These are phyloP conservation scores for Calocybe gambosa DNA, from an alignment of 1,284 basidiomycete genomes.

Conservation along the genomic window DNA sequence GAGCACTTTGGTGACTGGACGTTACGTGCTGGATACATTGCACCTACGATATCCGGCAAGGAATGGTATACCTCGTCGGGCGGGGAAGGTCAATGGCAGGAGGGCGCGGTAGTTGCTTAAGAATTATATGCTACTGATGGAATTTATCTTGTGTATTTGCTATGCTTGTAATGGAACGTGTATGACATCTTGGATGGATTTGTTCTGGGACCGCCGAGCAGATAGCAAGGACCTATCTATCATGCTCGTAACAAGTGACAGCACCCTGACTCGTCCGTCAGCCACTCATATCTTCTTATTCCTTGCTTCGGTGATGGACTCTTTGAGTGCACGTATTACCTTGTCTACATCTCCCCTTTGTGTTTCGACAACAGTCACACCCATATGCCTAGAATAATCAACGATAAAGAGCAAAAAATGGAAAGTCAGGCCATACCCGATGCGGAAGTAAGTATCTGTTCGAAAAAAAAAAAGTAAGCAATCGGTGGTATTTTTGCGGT, in stretches of 20 bases:
- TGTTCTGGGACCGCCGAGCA: too few species aligned
- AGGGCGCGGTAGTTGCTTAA: conserved; percentile 3
- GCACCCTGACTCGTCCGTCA: neutral
- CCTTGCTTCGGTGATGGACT: conserved; percentile 48
- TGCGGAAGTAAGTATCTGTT: conserved; percentile 71
- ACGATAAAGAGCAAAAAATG: neutral
- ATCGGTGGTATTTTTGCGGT: neutral
- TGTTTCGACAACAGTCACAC: conserved; percentile 70
- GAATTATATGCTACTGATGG: neutral
- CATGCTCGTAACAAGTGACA: neutral
- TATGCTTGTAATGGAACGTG: neutral
- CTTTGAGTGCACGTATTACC: conserved; percentile 65
- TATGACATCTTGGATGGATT: too few species aligned
- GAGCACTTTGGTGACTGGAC: conserved; percentile 97
- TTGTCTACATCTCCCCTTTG: conserved; percentile 73
- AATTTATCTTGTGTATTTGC: neutral
- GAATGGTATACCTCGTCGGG: conserved; percentile 80
- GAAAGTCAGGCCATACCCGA: conserved; percentile 46
- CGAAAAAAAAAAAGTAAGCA: neutral
- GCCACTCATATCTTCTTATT: conserved; percentile 6
- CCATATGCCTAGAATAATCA: conserved; percentile 71
- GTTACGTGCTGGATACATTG: conserved; percentile 81
- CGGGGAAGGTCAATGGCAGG: conserved; percentile 52
- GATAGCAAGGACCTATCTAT: too few species aligned
- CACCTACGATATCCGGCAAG: conserved; percentile 71